phyloP scores from a whole-genome alignment of 2,329 filamentous ascomycete genomes.

The Fonsecaea multimorphosa region DNA sequence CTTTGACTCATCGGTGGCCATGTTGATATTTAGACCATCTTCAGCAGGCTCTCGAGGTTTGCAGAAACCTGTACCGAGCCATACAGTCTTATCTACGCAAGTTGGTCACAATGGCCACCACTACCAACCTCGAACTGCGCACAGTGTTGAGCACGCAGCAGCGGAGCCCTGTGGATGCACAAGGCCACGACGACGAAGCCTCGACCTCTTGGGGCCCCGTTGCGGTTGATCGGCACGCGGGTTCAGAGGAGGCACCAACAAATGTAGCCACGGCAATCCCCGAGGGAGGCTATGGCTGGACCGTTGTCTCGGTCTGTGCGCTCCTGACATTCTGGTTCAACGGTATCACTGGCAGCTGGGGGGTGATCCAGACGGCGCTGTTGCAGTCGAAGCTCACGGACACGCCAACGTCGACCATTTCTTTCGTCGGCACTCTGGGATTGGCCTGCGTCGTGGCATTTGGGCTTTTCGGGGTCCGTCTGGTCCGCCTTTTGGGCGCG shows the following conservation, averaged over 20 bases:
- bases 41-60: background rate
- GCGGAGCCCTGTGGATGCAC: background rate
- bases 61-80: background rate
- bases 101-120: background rate
- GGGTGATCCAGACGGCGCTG: conserved; percentile 64
- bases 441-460: conserved; percentile 59
- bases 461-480: conserved; percentile 59
- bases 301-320: conserved; percentile 59
- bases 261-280: conserved; percentile 49
- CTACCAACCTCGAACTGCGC: conserved; percentile 11
- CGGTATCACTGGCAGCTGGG: conserved; percentile 65
- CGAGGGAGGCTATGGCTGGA: conserved; percentile 64
- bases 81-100: background rate
- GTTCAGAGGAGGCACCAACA: background rate
- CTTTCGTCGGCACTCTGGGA: conserved; percentile 64
- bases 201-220: background rate
- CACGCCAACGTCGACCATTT: conserved; percentile 59
- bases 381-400: conserved; percentile 50
- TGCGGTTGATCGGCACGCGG: background rate
- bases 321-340: conserved; percentile 63
- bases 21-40: background rate
- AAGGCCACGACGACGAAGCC: background rate
- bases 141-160: background rate
- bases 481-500: conserved; percentile 59
- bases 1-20: background rate